Evolutionary conservation across 2,329 filamentous ascomycete genomes (phyloP).

Genomic region (Pseudocercospora eumusae): DNA sequence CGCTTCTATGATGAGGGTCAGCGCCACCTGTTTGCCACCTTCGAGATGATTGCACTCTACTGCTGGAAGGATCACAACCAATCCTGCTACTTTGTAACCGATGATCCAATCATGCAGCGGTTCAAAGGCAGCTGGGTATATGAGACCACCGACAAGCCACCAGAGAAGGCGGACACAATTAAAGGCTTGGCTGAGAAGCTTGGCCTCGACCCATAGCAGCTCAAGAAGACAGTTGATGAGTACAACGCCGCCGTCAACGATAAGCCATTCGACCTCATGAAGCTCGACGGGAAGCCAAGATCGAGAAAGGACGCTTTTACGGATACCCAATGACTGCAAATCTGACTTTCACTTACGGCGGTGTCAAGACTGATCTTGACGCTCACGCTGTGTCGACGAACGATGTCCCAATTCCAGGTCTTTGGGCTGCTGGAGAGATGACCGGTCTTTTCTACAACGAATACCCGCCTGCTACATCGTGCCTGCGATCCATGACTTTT

Average conservation of each 20-base stretch:
- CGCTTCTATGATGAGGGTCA: conserved; percentile 98
- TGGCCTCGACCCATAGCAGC: conserved; percentile 40
- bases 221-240: conserved; percentile 45
- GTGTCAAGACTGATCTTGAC: conserved; percentile 45
- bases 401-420: conserved; percentile 44
- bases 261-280: conserved; percentile 46
- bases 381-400: conserved; percentile 45
- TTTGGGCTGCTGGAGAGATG: conserved; percentile 41
- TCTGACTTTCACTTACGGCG: conserved; percentile 42
- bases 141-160: conserved; percentile 47
- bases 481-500: conserved; percentile 40
- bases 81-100: conserved; percentile 47
- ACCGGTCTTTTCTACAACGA: conserved; percentile 42
- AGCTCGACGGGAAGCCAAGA: conserved; percentile 46
- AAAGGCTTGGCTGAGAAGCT: conserved; percentile 45
- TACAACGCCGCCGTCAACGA: conserved; percentile 46
- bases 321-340: conserved; percentile 40
- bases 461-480: conserved; percentile 41
- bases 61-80: conserved; percentile 47
- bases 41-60: conserved; percentile 48
- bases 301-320: conserved; percentile 43
- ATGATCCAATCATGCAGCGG: conserved; percentile 45
- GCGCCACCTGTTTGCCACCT: conserved; percentile 57
- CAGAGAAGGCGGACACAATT: conserved; percentile 45
- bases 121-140: conserved; percentile 49